Evolutionary conservation across 768 basidiomycete genomes (phyloP).

Genomic region (Agrocybe praecox): DNA sequence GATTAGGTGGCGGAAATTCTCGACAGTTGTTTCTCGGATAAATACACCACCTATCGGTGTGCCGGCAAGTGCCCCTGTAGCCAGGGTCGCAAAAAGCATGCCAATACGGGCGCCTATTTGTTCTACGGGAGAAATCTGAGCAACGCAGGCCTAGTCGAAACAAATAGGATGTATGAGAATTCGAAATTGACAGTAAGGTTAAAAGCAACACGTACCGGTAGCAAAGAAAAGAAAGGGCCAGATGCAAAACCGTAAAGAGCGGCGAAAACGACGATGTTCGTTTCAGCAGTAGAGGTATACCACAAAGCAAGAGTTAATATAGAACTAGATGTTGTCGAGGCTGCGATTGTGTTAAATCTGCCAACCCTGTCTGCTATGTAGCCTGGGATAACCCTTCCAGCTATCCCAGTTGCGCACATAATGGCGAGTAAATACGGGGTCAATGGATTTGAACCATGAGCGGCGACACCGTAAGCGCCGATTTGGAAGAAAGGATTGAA

Average conservation of each 20-base stretch:
- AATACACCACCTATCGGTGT: background rate
- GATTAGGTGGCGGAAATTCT: background rate
- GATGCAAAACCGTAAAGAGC: background rate
- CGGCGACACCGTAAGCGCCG: background rate
- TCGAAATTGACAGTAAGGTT: no score
- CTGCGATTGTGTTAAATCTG: background rate
- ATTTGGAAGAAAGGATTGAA: background rate
- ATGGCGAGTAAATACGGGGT: background rate
- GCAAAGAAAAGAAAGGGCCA: background rate
- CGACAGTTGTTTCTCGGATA: background rate
- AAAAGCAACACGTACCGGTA: background rate
- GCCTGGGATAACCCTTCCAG: background rate
- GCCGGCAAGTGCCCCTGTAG: background rate
- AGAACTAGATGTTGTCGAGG: background rate
- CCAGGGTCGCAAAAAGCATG: background rate
- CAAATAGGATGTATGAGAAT: background rate
- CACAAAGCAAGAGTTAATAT: background rate
- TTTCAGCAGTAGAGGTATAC: background rate
- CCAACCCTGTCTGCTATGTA: background rate
- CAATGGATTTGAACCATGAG: background rate
- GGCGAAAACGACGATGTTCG: background rate
- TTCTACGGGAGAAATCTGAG: background rate
- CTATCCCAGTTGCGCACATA: background rate
- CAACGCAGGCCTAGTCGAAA: background rate
- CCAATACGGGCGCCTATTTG: background rate